A percentile compares a stretch with the other conserved stretches of the same genome.
Evolutionary conservation across 495 filamentous ascomycete species (phyloP).

Genomic region (Tuber calosporum): DNA sequence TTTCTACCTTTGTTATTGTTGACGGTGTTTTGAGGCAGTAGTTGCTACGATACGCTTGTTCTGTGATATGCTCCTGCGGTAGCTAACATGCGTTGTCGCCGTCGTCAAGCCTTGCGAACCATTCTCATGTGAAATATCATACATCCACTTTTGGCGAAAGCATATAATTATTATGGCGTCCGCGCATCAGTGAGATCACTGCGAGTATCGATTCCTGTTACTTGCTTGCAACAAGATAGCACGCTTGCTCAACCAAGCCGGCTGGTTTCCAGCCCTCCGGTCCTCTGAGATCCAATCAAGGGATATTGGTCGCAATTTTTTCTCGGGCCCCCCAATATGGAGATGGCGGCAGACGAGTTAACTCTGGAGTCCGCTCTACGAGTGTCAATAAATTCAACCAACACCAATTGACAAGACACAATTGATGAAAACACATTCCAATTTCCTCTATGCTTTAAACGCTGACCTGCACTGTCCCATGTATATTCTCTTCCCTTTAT

Average conservation of each 20-base stretch:
- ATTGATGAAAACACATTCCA: background rate
- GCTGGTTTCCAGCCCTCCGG: background rate
- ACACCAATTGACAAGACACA: background rate
- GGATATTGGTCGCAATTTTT: background rate
- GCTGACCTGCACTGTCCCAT: background rate
- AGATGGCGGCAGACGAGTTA: background rate
- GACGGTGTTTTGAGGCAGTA: background rate
- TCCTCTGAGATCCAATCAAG: background rate
- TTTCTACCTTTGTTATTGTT: background rate
- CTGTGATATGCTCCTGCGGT: background rate
- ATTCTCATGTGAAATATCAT: background rate
- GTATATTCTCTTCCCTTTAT: background rate
- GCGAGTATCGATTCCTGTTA: background rate
- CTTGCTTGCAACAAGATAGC: background rate
- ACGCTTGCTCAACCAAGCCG: background rate
- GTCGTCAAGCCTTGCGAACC: background rate
- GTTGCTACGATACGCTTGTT: background rate
- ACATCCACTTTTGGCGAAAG: background rate
- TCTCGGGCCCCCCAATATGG: background rate
- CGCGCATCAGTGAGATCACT: background rate
- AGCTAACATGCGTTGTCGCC: background rate
- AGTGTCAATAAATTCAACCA: conserved; percentile 2
- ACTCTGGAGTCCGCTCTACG: background rate
- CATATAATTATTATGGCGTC: background rate
- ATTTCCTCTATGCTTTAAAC: background rate